Conservation (phyloP, 306 rosid genomes). For the Lathyrus sativus region DNA sequence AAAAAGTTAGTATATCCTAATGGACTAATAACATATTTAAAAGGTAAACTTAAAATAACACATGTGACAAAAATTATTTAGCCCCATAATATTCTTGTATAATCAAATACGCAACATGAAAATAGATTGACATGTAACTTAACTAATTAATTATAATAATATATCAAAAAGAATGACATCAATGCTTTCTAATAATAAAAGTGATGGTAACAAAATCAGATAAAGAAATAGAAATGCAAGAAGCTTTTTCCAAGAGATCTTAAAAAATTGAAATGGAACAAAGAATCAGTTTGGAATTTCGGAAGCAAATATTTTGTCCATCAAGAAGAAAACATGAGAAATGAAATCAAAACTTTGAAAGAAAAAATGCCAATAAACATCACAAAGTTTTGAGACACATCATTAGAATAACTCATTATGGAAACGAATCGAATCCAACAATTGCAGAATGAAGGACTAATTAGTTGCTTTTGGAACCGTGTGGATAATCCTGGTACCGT, state of each 20-base stretch:
- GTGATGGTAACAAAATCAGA: background rate
- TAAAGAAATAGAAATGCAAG: background rate
- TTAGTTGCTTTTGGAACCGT: background rate
- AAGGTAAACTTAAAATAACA: too few species aligned
- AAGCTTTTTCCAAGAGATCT: background rate
- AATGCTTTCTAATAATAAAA: conserved; percentile 25
- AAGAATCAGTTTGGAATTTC: conserved; percentile 3
- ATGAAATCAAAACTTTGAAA: background rate
- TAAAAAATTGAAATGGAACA: background rate
- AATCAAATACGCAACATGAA: background rate
- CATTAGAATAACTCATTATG: background rate
- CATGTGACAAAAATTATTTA: too few species aligned
- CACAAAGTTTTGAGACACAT: conserved; percentile 11
- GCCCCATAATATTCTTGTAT: background rate
- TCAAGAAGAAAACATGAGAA: background rate
- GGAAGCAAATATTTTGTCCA: background rate
- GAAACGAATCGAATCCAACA: background rate
- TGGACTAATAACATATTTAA: too few species aligned
- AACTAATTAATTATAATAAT: conserved; percentile 15
- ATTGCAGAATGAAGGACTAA: too few species aligned
- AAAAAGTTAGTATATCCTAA: too few species aligned
- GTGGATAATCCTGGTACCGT: conserved; percentile 8
- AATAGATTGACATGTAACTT: background rate
- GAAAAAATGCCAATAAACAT: background rate
- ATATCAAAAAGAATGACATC: background rate